Conservation (phyloP, 176 grass and related monocot species). For the Poa annua region DNA sequence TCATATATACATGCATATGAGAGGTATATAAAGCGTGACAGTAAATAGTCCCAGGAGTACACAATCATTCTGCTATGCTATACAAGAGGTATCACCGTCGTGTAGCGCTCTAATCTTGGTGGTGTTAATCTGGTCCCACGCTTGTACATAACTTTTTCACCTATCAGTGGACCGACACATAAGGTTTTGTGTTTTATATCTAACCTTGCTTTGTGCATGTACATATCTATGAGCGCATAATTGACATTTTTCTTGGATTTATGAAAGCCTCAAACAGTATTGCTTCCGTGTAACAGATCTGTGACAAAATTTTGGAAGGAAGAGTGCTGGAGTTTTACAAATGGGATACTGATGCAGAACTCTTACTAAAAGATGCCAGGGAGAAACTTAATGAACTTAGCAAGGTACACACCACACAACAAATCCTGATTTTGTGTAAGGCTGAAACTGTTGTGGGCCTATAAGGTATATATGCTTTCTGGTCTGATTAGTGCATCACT, state of each 20-base stretch:
- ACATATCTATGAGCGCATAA: not conserved
- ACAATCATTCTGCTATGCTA: too few species aligned
- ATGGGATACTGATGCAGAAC: slow-evolving; percentile 77
- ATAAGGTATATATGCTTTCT: slow-evolving; percentile 4
- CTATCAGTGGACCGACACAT: not conserved
- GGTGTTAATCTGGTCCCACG: not conserved
- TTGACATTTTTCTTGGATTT: not conserved
- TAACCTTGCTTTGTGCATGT: not conserved
- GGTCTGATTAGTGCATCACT: slow-evolving; percentile 24
- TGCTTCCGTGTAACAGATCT: slow-evolving; percentile 54
- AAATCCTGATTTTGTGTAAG: slow-evolving; percentile 17
- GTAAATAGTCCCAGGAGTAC: too few species aligned
- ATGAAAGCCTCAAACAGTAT: slow-evolving; percentile 35
- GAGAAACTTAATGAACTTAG: slow-evolving; percentile 83
- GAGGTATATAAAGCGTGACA: too few species aligned
- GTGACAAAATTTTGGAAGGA: slow-evolving; percentile 70
- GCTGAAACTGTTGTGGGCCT: not conserved
- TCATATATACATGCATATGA: too few species aligned
- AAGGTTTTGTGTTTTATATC: not conserved
- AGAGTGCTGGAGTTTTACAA: slow-evolving; percentile 84
- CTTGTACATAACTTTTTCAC: not conserved
- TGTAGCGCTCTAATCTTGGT: not conserved
- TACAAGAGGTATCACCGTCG: not conserved
- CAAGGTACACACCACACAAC: slow-evolving; percentile 51
- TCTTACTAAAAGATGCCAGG: slow-evolving; percentile 68